These are phyloP conservation scores for Stemphylium lycopersici DNA, from an alignment of 2,329 filamentous ascomycete species.

Conservation along the genomic window DNA sequence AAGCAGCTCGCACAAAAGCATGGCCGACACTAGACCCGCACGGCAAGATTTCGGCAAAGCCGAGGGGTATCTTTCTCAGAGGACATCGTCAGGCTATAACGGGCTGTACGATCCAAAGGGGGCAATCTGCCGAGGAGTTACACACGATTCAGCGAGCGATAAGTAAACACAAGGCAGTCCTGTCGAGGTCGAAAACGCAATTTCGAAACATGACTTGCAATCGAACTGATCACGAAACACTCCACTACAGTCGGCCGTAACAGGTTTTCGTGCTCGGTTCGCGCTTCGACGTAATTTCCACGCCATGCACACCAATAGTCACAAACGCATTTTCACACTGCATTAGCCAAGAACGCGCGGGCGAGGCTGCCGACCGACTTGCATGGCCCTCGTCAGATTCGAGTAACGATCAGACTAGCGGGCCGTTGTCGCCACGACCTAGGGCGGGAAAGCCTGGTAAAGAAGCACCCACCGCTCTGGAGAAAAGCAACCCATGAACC, in stretches of 20 bases:
- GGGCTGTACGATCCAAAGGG: background rate
- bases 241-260: background rate
- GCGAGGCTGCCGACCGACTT: slow-evolving; percentile 18
- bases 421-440: slow-evolving; percentile 29
- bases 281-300: slow-evolving; percentile 6
- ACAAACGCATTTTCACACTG: slow-evolving; percentile 1
- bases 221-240: background rate
- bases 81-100: background rate
- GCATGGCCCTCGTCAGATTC: slow-evolving; percentile 18
- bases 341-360: slow-evolving; percentile 16
- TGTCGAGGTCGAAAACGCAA: background rate
- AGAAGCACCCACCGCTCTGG: slow-evolving; percentile 11
- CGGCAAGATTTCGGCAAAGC: slow-evolving; percentile 11
- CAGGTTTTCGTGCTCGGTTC: background rate
- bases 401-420: slow-evolving; percentile 29
- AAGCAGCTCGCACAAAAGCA: background rate
- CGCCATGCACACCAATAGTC: slow-evolving; percentile 8
- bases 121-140: slow-evolving; percentile 1
- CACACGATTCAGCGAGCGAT: background rate
- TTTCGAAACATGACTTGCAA: slow-evolving; percentile 4
- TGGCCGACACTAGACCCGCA: slow-evolving; percentile 5
- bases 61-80: background rate
- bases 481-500: slow-evolving; percentile 7
- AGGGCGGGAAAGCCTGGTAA: slow-evolving; percentile 30
- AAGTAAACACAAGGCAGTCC: background rate